Percentiles rank a stretch among this genome's conserved stretches.
Conservation (phyloP, 306 rosid species). For the Citrullus mucosospermus region DNA sequence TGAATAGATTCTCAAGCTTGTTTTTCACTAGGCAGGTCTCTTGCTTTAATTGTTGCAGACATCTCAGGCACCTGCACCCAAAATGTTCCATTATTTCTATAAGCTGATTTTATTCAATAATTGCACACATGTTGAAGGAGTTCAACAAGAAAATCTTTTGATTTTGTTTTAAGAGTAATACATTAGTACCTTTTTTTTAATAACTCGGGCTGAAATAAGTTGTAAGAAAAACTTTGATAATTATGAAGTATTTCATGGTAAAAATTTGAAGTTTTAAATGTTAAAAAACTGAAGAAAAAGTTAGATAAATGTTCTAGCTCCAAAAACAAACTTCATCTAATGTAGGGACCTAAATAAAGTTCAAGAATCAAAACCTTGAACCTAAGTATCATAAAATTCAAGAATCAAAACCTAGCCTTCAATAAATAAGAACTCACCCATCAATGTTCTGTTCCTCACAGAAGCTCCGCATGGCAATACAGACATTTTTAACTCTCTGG, state of each 20-base stretch:
- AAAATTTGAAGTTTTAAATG: background rate
- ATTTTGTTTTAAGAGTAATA: background rate
- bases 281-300: background rate
- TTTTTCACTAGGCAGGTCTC: conserved; percentile 72
- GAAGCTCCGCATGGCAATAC: conserved; percentile 69
- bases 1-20: conserved; percentile 76
- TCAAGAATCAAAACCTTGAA: background rate
- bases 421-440: conserved; percentile 46
- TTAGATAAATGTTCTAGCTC: background rate
- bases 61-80: conserved; percentile 57
- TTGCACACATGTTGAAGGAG: background rate
- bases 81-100: background rate
- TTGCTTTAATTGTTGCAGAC: conserved; percentile 85
- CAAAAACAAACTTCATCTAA: background rate
- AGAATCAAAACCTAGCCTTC: background rate
- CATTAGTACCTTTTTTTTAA: background rate
- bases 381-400: background rate
- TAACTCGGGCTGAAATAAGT: background rate
- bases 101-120: background rate
- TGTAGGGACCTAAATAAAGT: background rate
- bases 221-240: background rate
- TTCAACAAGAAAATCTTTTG: background rate
- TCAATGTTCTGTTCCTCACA: conserved; percentile 77
- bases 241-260: background rate
- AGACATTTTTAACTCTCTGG: conserved; percentile 67